Base-by-base conservation (phyloP, 2,329 filamentous ascomycete species). In the Pseudocercospora eumusae region DNA sequence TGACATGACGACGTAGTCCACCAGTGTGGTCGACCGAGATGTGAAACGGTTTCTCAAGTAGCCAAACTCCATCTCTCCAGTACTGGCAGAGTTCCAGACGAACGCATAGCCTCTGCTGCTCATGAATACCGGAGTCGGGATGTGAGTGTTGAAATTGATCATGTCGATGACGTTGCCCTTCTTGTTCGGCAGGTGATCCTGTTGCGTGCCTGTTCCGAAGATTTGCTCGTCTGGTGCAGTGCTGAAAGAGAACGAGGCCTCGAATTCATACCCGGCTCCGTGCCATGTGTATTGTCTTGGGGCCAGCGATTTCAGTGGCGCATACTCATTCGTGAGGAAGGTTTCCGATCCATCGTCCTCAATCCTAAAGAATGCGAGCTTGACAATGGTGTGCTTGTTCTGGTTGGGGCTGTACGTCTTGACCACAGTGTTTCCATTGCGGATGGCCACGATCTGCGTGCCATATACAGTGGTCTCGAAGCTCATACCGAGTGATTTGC, bases 371-470 rank as follows among this genome's bases (percentile, higher is more conserved):
- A 77, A 78, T 0, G 74, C 70, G 3, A 77, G 67, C 4, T 72
- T 71, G 57, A 75, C 75, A 10, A 73, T 72, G 1, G 71, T 74
- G 0, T 70, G 64, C 18, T 72, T 74, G 50, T 74, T 73, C 2
- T 65, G 70, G 31, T 64, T 63, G 3, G 65, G 56, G 20, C 74
- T 74, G 4, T 68, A 74, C 1, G 74, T 77, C 28, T 71, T 70
- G 8, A 75, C 72, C 7, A 77, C 59, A 4, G 69, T 76, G 42
- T 77, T 76, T 2, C 76, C 76, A 61, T 78, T 78, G 1, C 74
- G 71, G 7, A 77, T 66, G 4, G 70, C 66, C 2, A 70, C 66
- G 10, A 68, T 66, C 18, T 67, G 65, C 18, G 71, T 74, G 23
- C 75, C 76, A 50, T 72, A 76, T 36, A 70, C 71, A 0, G 66